These are phyloP conservation scores for Auriculariales sp. DNA, from an alignment of 768 basidiomycete species.

Conservation along the genomic window DNA sequence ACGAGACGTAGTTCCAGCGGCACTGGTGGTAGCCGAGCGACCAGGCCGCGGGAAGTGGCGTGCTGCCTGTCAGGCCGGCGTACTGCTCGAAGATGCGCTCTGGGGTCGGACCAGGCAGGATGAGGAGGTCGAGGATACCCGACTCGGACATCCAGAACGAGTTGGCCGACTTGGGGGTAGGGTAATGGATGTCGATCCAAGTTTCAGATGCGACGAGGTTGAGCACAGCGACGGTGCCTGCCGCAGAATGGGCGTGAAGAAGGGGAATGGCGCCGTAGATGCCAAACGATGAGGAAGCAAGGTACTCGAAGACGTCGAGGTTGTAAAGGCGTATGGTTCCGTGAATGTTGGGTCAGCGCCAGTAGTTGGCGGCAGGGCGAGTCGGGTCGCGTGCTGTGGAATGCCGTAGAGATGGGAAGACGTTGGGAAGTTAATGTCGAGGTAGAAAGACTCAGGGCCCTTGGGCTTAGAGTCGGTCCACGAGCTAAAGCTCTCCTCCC, in stretches of 20 bases:
- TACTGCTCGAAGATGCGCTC: conserved; percentile 77
- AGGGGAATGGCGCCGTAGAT: conserved; percentile 88
- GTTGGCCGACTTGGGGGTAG: conserved; percentile 49
- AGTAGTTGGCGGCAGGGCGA: conserved; percentile 78
- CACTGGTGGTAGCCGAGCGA: conserved; percentile 94
- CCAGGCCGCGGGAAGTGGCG: conserved; percentile 82
- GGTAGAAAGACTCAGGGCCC: conserved; percentile 85
- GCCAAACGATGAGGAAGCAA: conserved; percentile 60
- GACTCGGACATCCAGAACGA: conserved; percentile 98
- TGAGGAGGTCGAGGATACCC: conserved; percentile 86
- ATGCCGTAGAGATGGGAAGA: conserved; percentile 90
- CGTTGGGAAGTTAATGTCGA: conserved; percentile 88
- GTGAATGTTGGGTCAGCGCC: conserved; percentile 63
- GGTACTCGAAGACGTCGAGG: conserved; percentile 91
- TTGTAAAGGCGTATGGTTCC: conserved; percentile 94
- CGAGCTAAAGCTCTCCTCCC: conserved; percentile 76
- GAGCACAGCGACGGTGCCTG: conserved; percentile 83
- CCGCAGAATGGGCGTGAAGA: conserved; percentile 81
- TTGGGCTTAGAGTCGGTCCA: conserved; percentile 95
- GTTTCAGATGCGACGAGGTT: conserved; percentile 82
- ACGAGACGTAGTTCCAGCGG: conserved; percentile 93
- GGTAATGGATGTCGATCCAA: conserved; percentile 81
- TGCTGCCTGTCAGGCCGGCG: conserved; percentile 66
- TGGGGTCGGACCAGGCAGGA: conserved; percentile 84
- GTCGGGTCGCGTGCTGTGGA: conserved; percentile 84